These are phyloP conservation scores for Orbilia ellipsospora DNA, from an alignment of 2,329 filamentous ascomycete genomes.

Conservation along the genomic window DNA sequence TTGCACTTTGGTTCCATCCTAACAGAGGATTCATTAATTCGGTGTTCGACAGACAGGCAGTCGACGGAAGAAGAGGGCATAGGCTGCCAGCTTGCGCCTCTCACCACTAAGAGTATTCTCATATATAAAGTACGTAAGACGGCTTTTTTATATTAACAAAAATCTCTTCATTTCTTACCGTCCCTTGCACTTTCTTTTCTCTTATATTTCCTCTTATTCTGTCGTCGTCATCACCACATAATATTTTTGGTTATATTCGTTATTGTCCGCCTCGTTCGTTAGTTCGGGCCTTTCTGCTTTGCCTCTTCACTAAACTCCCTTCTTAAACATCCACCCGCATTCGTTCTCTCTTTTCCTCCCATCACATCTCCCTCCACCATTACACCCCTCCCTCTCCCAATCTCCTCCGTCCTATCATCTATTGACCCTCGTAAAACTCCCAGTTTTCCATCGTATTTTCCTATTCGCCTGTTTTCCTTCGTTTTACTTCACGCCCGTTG, in stretches of 20 bases:
- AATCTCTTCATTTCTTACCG: no score
- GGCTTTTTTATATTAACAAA: no score
- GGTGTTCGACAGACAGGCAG: no score
- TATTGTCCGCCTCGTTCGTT: not conserved
- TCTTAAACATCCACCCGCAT: constrained; percentile 4
- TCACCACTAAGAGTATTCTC: no score
- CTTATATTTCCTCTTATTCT: no score
- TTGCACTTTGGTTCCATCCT: no score
- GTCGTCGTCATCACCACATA: no score
- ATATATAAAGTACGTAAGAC: no score
- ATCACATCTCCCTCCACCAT: not conserved
- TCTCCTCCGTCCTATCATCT: not conserved
- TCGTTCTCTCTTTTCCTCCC: constrained; percentile 11
- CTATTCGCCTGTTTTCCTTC: not conserved
- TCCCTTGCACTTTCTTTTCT: no score
- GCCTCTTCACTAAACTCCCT: not conserved
- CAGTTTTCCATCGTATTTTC: not conserved
- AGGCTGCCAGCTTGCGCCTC: no score
- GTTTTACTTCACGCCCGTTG: not conserved
- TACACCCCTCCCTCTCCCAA: not conserved
- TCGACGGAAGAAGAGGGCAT: no score
- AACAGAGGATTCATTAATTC: no score
- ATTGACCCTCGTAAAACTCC: not conserved
- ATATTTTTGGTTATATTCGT: constrained; percentile 19
- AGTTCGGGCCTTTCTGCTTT: not conserved